Evolutionary conservation across 1,284 basidiomycete species (phyloP), one percentile per base, ranked within the genome.

Genomic region (Mycosarcoma maydis): DNA sequence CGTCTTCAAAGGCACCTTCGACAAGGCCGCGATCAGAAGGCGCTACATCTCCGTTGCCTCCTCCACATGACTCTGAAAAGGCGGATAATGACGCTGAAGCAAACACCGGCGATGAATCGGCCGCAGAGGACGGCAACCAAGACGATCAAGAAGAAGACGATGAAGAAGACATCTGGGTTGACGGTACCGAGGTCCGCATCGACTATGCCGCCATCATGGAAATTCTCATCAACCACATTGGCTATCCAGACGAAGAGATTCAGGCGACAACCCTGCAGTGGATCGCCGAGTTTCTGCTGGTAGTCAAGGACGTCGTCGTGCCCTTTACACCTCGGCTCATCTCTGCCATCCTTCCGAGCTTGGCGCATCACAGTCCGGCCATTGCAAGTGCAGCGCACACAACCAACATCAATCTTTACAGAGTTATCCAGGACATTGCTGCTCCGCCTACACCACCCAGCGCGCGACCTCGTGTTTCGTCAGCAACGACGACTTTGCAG

Each of bases 321-420:
- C 91, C 92, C 3, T 97, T 97, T 78, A 94, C 94, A 0, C 94
- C 96, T 2, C 88, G 91, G 30, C 88, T 98, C 36, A 90, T 98
- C 41, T 90, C 91, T 6, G 92, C 92, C 14, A 91, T 98, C 58
- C 86, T 99, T 14, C 93, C 94, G 1, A 96, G 94, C 78, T 88
- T 99, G 30, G 93, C 96, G 0, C 94, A 95, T 72, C 91, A 94
- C 74, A 90, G 90, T 47, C 85, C 89, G 0, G 90, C 91, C 84
- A 98, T 98, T 62, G 92, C 94, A 75, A 86, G 87, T 0, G 91
- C 91, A 4, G 96, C 96, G 0, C 86, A 88, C 41, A 88, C 90
- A 40, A 93, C 93, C 26, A 98, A 98, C 81, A 88, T 90, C 73
- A 87, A 89, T 16, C 88, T 99, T 14, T 88, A 90, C 61, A 86